Evolutionary conservation across 768 basidiomycete species (phyloP).

Genomic region (Lactifluus hygrophoroides): DNA sequence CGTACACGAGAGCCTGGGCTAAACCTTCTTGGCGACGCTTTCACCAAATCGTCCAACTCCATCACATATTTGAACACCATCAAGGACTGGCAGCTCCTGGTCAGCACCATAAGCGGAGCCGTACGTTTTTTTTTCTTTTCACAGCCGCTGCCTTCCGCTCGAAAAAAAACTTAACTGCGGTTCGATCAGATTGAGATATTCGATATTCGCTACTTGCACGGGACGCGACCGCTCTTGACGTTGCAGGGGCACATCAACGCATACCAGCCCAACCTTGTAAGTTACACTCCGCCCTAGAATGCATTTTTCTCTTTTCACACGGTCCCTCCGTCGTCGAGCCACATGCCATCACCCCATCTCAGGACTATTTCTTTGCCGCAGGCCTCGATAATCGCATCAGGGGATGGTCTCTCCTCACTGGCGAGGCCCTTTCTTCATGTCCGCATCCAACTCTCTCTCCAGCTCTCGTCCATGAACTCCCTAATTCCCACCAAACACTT

Average conservation of each 20-base stretch:
- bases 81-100: slow-evolving; percentile 44
- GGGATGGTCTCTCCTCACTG: slow-evolving; percentile 59
- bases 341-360: slow-evolving; percentile 45
- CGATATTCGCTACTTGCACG: slow-evolving; percentile 51
- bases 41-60: slow-evolving; percentile 33
- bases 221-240: slow-evolving; percentile 34
- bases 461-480: slow-evolving; percentile 12
- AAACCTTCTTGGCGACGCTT: slow-evolving; percentile 34
- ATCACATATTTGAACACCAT: slow-evolving; percentile 46
- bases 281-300: slow-evolving; percentile 19
- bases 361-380: slow-evolving; percentile 57
- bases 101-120: slow-evolving; percentile 50
- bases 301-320: background rate
- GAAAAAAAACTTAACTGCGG: background rate
- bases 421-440: slow-evolving; percentile 31
- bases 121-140: slow-evolving; percentile 31
- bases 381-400: slow-evolving; percentile 59
- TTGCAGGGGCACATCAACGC: slow-evolving; percentile 55
- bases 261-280: slow-evolving; percentile 42
- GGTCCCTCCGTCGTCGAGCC: slow-evolving; percentile 37
- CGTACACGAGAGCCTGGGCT: slow-evolving; percentile 24
- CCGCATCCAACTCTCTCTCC: slow-evolving; percentile 15
- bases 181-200: slow-evolving; percentile 47
- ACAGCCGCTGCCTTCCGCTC: background rate
- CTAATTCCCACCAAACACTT: background rate